These are phyloP conservation scores for Bocquillonia castaneifolia DNA, from an alignment of 441 rosid species.

Conservation along the genomic window DNA sequence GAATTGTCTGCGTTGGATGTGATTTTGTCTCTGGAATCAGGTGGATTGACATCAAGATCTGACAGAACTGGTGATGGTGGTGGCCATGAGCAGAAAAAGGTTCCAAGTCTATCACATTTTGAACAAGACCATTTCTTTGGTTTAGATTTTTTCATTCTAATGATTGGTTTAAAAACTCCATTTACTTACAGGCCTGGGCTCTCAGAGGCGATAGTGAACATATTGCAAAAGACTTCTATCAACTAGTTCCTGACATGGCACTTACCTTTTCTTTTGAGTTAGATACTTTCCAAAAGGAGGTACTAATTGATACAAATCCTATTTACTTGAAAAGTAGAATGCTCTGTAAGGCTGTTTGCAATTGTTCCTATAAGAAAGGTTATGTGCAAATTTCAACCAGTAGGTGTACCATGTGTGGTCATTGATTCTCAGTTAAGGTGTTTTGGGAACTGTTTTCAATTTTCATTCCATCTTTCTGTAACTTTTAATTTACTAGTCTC, in stretches of 20 bases:
- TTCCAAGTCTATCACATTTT: conserved; percentile 17
- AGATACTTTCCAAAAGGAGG: conserved; percentile 95
- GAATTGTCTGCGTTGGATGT: conserved; percentile 65
- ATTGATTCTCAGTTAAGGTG: not conserved
- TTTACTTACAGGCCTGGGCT: conserved; percentile 69
- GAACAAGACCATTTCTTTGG: conserved; percentile 8
- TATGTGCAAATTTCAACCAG: not conserved
- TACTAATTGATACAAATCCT: conserved; percentile 22
- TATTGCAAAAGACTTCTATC: conserved; percentile 69
- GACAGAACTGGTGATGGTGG: conserved; percentile 31
- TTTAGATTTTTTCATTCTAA: not conserved
- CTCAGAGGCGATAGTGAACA: conserved; percentile 57
- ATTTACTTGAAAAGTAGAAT: not conserved
- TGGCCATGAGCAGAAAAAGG: conserved; percentile 54
- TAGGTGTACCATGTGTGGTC: not conserved
- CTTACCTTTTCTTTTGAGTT: conserved; percentile 86
- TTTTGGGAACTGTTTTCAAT: not conserved
- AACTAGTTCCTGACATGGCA: conserved; percentile 92
- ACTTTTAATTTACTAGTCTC: not conserved
- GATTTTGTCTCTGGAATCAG: conserved; percentile 60
- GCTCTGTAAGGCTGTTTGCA: not conserved
- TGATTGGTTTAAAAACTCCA: conserved; percentile 22
- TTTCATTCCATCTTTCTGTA: not conserved
- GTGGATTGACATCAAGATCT: conserved; percentile 33
- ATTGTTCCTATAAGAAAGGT: not conserved